Base-by-base conservation (phyloP, 257 asterid genomes). In the Ajuga chamaepitys region DNA sequence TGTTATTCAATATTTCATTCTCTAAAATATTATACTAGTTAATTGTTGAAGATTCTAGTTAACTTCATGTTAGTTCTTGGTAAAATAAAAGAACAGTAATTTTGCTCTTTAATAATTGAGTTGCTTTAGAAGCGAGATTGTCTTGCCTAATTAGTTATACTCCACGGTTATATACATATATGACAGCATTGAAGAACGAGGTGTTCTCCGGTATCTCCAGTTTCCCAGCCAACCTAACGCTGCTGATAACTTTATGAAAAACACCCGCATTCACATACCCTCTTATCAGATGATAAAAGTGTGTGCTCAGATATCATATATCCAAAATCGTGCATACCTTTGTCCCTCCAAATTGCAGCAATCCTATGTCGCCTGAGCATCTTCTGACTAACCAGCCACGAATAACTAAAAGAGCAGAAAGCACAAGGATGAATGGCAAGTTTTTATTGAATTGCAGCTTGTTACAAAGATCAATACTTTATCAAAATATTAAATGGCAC, bases 381-480 rank as follows among this genome's bases (percentile, higher is more conserved):
- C 95, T 85, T 74, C 97, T 73, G 54, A 94, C 96, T 75, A 90
- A 69, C 97, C 99, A 94, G 70, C 97, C 99, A 61, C 99, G 99
- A 74, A 94, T 84, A 77, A 90, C 99, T 94, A 73, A 70, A 79
- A 66, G 70, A 62, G 14, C 25, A 35, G 38, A 77, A 54, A 7
- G 26, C 18, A 30, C 4, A 5, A 30, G 37, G 37, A 30, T 30
- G 7, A 30, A 16, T 50, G 28, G 2, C 13, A 8, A 22, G 14
- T 42, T 12, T n/a, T 54, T 56, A 12, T 9, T 10, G 5, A 25
- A 61, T 32, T 40, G 47, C 55, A 38, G 63, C 44, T 55, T 54
- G 64, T 61, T 16, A 9, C 3, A 10, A 59, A 41, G 12, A 51
- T 66, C 26, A 26, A 17, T 38, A 40, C 35, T 38, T 50, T 0